Evolutionary conservation across 495 filamentous ascomycete species (phyloP).

Genomic region (Penicillium steckii): DNA sequence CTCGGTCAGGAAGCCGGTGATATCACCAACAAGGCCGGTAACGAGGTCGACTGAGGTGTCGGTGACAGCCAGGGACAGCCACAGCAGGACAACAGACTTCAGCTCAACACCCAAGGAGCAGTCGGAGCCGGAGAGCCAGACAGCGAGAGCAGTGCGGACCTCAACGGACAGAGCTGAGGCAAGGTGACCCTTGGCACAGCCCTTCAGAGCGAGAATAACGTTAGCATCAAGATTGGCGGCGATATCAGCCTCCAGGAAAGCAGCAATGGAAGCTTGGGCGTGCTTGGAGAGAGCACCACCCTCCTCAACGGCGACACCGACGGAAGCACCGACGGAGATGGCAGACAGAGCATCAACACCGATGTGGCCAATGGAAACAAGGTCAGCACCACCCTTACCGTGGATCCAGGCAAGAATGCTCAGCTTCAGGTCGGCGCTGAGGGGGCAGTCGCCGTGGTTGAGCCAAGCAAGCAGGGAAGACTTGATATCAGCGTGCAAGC

Average conservation of each 20-base stretch:
- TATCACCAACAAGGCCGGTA: constrained; percentile 26
- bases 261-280: constrained; percentile 34
- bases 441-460: constrained; percentile 26
- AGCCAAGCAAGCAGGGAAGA: constrained; percentile 36
- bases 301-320: constrained; percentile 32
- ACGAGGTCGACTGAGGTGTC: constrained; percentile 31
- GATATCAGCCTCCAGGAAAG: constrained; percentile 35
- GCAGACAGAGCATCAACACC: constrained; percentile 31
- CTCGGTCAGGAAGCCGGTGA: constrained; percentile 31
- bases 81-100: constrained; percentile 42
- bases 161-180: constrained; percentile 30
- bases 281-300: constrained; percentile 28
- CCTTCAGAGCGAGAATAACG: constrained; percentile 29
- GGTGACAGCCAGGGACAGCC: constrained; percentile 38
- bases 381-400: constrained; percentile 28
- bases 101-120: constrained; percentile 42
- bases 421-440: constrained; percentile 30
- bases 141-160: constrained; percentile 33
- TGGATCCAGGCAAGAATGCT: constrained; percentile 37
- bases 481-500: constrained; percentile 37
- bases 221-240: constrained; percentile 27
- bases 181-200: constrained; percentile 32
- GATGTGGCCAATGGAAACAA: constrained; percentile 28
- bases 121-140: constrained; percentile 38
- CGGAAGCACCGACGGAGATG: constrained; percentile 38